Percentiles rank a stretch among this genome's conserved stretches.
Evolutionary conservation across 345 rosid genomes (phyloP).

Genomic region (Gossypium rotundifolium): DNA sequence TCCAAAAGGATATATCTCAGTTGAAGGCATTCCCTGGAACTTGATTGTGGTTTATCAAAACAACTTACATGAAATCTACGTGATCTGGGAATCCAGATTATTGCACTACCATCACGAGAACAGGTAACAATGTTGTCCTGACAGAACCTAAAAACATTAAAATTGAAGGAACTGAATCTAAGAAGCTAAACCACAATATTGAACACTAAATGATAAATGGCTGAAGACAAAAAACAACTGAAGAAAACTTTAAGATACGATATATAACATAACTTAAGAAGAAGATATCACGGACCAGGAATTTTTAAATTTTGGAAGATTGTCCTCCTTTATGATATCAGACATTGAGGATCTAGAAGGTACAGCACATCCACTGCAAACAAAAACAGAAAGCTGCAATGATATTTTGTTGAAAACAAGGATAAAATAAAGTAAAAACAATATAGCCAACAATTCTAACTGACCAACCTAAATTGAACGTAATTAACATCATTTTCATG

Average conservation of each 20-base stretch:
- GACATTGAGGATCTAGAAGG: slow-evolving; percentile 64
- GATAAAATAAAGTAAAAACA: background rate
- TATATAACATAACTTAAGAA: background rate
- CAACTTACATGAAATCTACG: slow-evolving; percentile 82
- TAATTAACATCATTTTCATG: slow-evolving; percentile 98
- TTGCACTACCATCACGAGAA: slow-evolving; percentile 99
- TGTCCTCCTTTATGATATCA: slow-evolving; percentile 78
- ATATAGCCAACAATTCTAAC: background rate
- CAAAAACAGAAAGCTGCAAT: slow-evolving; percentile 17
- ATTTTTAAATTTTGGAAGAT: slow-evolving; percentile 80
- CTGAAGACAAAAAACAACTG: slow-evolving; percentile 10
- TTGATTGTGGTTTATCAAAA: background rate
- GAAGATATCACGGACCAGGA: slow-evolving; percentile 53
- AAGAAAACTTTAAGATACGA: slow-evolving; percentile 11
- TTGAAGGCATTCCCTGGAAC: slow-evolving; percentile 3
- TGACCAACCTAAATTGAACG: slow-evolving; percentile 82
- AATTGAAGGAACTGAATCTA: slow-evolving; percentile 10
- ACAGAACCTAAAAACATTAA: slow-evolving; percentile 58
- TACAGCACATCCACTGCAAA: slow-evolving; percentile 86
- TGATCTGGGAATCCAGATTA: slow-evolving; percentile 88
- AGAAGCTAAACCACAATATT: background rate
- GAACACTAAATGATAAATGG: background rate
- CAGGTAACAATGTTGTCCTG: slow-evolving; percentile 96
- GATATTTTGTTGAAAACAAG: slow-evolving; percentile 4
- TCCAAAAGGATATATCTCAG: slow-evolving; percentile 3